Percentiles rank a stretch among this genome's conserved stretches.
Evolutionary conservation across 441 rosid genomes (phyloP).

Genomic region (Euphorbia schlechtendalii): DNA sequence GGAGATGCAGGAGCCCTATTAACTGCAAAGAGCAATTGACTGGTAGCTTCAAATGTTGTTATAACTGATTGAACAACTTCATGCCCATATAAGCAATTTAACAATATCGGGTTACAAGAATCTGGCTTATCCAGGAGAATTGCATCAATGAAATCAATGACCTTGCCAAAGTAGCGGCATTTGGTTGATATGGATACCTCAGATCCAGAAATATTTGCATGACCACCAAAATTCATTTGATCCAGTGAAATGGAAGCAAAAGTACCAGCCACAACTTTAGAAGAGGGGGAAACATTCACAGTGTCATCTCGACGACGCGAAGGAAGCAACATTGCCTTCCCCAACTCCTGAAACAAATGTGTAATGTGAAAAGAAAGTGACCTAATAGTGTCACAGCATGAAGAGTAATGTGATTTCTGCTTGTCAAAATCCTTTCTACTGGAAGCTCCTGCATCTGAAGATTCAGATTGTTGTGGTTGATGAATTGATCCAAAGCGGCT

Average conservation of each 20-base stretch:
- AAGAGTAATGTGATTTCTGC: conserved; percentile 67
- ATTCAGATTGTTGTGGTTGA: conserved; percentile 35
- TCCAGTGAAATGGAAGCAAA: conserved; percentile 75
- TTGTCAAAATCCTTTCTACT: conserved; percentile 60
- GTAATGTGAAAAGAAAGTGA: conserved; percentile 88
- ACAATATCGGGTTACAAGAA: conserved; percentile 79
- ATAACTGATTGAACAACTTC: conserved; percentile 83
- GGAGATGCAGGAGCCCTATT: conserved; percentile 76
- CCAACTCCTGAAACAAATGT: conserved; percentile 93
- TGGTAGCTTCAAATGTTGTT: conserved; percentile 95
- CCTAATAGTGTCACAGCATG: conserved; percentile 92
- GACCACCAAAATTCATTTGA: conserved; percentile 83
- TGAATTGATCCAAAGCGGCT: conserved; percentile 38
- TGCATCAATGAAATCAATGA: conserved; percentile 84
- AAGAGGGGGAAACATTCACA: conserved; percentile 72
- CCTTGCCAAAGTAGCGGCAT: conserved; percentile 95
- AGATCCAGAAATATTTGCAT: conserved; percentile 42
- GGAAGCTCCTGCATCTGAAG: conserved; percentile 42
- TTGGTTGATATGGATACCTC: conserved; percentile 70
- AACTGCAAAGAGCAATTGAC: conserved; percentile 68
- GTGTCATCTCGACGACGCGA: conserved; percentile 96
- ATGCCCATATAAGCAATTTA: conserved; percentile 76
- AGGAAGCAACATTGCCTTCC: conserved; percentile 92
- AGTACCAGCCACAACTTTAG: conserved; percentile 75
- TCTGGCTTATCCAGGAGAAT: conserved; percentile 88